These are phyloP conservation scores for Rubia peregrina DNA, from an alignment of 305 asterid species.

Conservation along the genomic window DNA sequence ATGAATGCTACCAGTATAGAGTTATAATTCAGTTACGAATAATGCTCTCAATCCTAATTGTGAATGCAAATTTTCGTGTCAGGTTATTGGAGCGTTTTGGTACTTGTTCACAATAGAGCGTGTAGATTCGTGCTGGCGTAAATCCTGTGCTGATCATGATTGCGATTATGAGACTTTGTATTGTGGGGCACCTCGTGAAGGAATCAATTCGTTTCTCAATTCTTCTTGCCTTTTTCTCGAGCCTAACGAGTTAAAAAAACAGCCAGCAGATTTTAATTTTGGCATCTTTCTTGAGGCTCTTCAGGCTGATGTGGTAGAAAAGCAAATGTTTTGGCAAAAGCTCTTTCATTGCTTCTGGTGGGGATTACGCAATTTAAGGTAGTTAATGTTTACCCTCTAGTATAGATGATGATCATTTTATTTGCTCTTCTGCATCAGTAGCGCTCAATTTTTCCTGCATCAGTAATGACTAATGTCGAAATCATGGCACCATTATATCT, in stretches of 20 bases:
- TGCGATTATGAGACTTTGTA: slow-evolving; percentile 26
- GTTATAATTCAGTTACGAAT: background rate
- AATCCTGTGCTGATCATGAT: slow-evolving; percentile 25
- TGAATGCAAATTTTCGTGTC: slow-evolving; percentile 9
- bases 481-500: background rate
- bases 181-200: slow-evolving; percentile 21
- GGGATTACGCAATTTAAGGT: slow-evolving; percentile 65
- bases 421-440: background rate
- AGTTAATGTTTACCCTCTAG: slow-evolving; percentile 11
- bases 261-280: slow-evolving; percentile 37
- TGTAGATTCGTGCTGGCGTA: slow-evolving; percentile 47
- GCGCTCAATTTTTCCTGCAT: too few relatives aligned
- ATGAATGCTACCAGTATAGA: background rate
- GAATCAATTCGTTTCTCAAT: slow-evolving; percentile 27
- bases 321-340: slow-evolving; percentile 28
- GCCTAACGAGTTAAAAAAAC: slow-evolving; percentile 22
- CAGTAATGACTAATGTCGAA: too few relatives aligned
- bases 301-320: slow-evolving; percentile 38
- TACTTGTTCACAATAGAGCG: slow-evolving; percentile 57
- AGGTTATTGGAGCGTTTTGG: slow-evolving; percentile 64
- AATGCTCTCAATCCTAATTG: background rate
- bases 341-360: slow-evolving; percentile 67
- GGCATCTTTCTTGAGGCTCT: slow-evolving; percentile 64
- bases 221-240: slow-evolving; percentile 38
- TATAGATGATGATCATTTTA: background rate